Base-by-base conservation (phyloP, 1,139 yeast genomes). In the Wickerhamomyces sp. region DNA sequence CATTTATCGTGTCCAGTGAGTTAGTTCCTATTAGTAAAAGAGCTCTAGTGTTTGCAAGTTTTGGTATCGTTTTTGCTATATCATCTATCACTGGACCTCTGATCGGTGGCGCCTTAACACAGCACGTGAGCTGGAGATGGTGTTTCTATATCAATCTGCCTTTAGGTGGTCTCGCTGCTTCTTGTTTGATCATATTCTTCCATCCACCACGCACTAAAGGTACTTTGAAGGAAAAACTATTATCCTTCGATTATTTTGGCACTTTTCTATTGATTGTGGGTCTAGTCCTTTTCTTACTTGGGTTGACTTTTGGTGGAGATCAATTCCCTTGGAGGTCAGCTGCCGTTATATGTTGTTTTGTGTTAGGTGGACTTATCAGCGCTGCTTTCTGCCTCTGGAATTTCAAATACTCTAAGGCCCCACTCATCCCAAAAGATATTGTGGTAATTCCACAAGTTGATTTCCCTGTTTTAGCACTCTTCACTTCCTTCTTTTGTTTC, bases 61-160 rank as follows among this genome's bases (percentile, higher is more conserved):
- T 79, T 38, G 78, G 80, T 13, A 58, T 70, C 19, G 68, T 78
- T 0, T 80, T 77, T 59, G 71, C 79, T 9, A 60, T 78, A 1
- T 76, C 82, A 1, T 67, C 78, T 18, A 81, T 81, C 3, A 54
- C 72, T 29, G 90, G 89, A 1, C 90, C 90, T 0, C 65, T 81
- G 38, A 54, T 81, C 29, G 89, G 89, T 21, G 89, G 89, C 24
- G 80, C 81, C 1, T 74, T 81, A 49, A 70, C 85, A 3, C 56
- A 76, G 13, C 67, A 74, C 38, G 79, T 76, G 2, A 65, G 78
- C 15, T 84, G 92, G 92, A 69, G 92, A 56, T 82, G 90, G 90
- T 78, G 87, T 51, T 84, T 83, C 58, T 84, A 78, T 58, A 70
- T 84, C 51, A 83, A 82, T 55, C 60, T 84, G 43, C 88, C 90